Evolutionary conservation across 1,139 yeast species (phyloP), one percentile per base, ranked within the genome.

Genomic region (Petasospora rhodanensis): DNA sequence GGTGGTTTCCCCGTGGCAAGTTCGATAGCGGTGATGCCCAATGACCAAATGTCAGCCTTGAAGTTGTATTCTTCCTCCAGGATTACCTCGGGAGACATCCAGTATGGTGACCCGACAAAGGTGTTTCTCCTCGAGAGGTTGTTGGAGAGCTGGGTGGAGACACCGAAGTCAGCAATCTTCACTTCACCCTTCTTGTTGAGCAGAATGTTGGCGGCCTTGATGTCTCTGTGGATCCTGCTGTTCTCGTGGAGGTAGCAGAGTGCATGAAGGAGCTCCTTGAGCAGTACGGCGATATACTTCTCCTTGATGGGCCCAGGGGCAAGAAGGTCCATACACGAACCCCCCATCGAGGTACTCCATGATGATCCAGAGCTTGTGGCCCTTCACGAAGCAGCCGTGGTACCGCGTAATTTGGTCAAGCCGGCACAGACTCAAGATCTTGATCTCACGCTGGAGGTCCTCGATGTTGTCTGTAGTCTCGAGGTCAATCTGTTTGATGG

Each of bases 1-100:
- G 96, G 96, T 1, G 96, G 96, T 45, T 76, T 82, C 0, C 95
- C 94, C 15, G 68, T 70, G n/a, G 83, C 81, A 42, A 86, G 62
- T 52, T 86, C 96, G 41, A 79, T 82, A 1, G 89, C 82, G 22
- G 95, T 85, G 42, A 91, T 85, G 0, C 98, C 99, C 36, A 93
- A 62, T 1, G 96, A 86, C 98, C 98, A 93, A 3, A 91, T 76
- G 56, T 93, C 98, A 1, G 98, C 96, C 46, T 83, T 74, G 53
- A 72, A 83, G 43, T 85, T 78, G 56, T 93, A 94, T 9, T 91
- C 95, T 29, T 82, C 81, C 54, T 86, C 95, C 49, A 78, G 63
- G 27, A 91, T 82, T 2, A 91, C 95, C 52, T 93, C 99, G 0
- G 98, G 98, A 0, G 97, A 94, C 98, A 93, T 93, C 93, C 97